Conservation (phyloP, 73 alveolate genomes). For the Paramecium pentaurelia region DNA sequence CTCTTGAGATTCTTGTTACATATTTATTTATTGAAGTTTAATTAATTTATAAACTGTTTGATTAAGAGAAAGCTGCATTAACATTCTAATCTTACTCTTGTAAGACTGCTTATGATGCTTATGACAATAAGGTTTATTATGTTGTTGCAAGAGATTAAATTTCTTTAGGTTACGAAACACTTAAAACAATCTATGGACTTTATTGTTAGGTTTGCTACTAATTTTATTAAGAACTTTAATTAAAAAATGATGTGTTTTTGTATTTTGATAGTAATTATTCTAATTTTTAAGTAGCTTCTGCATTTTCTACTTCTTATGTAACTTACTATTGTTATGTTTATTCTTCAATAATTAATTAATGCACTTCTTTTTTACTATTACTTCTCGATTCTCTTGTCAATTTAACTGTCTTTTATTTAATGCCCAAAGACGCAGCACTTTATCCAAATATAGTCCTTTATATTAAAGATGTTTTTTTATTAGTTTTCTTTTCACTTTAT, state of each 20-base stretch:
- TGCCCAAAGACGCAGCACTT: not conserved
- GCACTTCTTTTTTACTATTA: not conserved
- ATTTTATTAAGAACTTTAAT: not conserved
- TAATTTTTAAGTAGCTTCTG: not conserved
- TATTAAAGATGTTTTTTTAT: not conserved
- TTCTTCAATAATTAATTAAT: not conserved
- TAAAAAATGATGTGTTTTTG: not conserved
- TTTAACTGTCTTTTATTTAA: constrained; percentile 35
- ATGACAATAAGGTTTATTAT: not conserved
- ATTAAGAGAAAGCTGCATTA: not conserved
- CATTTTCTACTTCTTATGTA: not conserved
- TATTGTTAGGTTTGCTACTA: not conserved
- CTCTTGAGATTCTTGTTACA: constrained; percentile 39
- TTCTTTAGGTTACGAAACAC: not conserved
- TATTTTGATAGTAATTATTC: not conserved
- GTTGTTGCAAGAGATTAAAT: not conserved
- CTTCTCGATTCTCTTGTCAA: constrained; percentile 27
- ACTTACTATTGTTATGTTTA: not conserved
- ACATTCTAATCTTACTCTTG: not conserved
- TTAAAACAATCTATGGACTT: not conserved
- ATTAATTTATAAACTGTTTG: not conserved
- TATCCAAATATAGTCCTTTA: constrained; percentile 3
- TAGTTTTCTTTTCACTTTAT: not conserved
- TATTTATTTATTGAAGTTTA: not conserved
- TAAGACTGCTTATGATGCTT: not conserved